Percentiles rank a stretch among this genome's conserved stretches.
These are phyloP conservation scores for Nicotiana knightiana DNA, from an alignment of 257 asterid species.

Conservation along the genomic window DNA sequence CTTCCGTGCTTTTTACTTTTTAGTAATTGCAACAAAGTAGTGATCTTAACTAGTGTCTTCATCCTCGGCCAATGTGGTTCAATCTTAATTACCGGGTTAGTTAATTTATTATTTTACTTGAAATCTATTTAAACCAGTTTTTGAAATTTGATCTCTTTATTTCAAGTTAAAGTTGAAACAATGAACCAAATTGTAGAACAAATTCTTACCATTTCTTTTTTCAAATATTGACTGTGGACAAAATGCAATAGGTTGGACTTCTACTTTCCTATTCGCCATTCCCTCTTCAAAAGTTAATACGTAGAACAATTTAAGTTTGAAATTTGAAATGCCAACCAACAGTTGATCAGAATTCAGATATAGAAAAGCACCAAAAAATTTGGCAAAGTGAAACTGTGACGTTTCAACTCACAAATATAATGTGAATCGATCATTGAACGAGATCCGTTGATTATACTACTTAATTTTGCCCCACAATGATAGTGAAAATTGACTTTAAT, in stretches of 20 bases:
- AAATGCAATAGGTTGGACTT: background rate
- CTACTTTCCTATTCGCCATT: no score
- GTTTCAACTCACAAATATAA: background rate
- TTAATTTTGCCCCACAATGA: background rate
- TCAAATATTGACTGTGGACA: background rate
- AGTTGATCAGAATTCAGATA: background rate
- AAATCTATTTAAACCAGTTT: background rate
- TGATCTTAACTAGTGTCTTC: background rate
- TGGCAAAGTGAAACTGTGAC: background rate
- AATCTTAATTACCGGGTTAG: background rate
- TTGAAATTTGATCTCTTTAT: background rate
- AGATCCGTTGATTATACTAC: background rate
- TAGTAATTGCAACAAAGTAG: background rate
- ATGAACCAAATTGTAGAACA: background rate
- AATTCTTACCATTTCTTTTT: no score
- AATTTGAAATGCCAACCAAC: background rate
- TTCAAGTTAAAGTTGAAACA: background rate
- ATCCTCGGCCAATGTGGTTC: background rate
- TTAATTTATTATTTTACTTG: background rate
- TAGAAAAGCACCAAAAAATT: background rate
- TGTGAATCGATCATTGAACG: background rate
- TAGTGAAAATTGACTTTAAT: background rate
- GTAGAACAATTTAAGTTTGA: background rate
- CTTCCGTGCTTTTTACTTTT: background rate
- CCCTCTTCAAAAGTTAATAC: no score